Evolutionary conservation across 2,329 filamentous ascomycete genomes (phyloP), one percentile per base, ranked within the genome.

Genomic region (Coleophoma cylindrospora): DNA sequence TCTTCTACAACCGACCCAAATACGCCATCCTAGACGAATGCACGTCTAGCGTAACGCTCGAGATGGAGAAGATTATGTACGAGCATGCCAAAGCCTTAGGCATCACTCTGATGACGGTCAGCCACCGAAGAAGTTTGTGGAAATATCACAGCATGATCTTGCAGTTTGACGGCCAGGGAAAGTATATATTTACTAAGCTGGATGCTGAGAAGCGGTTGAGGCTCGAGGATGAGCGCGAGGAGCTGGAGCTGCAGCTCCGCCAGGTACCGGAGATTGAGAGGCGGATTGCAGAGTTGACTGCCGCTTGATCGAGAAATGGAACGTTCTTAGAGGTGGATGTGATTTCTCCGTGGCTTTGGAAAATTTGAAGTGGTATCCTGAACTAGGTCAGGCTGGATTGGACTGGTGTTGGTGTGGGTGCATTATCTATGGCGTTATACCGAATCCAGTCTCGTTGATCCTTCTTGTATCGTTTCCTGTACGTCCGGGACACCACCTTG

Each of bases 21-120:
- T 97, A 96, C 67, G 94, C 94, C 11, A 99, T 99, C 58, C 75
- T 99, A 36, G 94, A 99, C 66, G 94, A 99, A 72, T 99, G 94
- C 70, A 99, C 94, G 7, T 91, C 86, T 50, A 90, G 84, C 47
- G 90, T 99, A n/a, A 96, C 95, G 14, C 78, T 96, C 27, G 92
- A 97, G 60, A 91, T 91, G 53, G 94, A 99, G 65, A 87, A 90
- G 66, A 80, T 90, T 65, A 97, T 99, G 91, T 99, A 99, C 68
- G 92, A 96, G 61, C 91, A 90, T 49, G 94, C 94, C 46, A 97
- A 99, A 76, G 77, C 81, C 15, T 72, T 96, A 15, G 91, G 89
- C 3, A 94, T 96, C 61, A 97, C 94, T 0, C 78, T 99, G 55
- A 96, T 99, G 89, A 99, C 94, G 0, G 94, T 99, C 21, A 91